Evolutionary conservation across 768 basidiomycete genomes (phyloP).

Genomic region (Boletus rubescentipes): DNA sequence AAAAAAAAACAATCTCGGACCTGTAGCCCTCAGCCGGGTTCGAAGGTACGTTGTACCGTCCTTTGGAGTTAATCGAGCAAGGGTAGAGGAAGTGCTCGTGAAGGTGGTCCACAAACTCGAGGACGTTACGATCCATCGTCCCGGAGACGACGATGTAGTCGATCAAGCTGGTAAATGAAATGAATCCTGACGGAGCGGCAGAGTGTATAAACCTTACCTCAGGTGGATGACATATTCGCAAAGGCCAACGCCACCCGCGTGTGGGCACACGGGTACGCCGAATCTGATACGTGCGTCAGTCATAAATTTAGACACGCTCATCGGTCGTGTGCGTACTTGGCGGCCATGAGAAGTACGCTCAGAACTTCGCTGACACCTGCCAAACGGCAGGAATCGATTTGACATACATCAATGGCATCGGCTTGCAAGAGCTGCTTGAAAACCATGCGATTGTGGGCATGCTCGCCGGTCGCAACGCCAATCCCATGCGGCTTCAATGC

Average conservation of each 20-base stretch:
- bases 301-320: neutral
- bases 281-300: constrained; percentile 48
- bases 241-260: constrained; percentile 93
- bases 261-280: constrained; percentile 89
- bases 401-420: constrained; percentile 91
- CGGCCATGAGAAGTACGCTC: constrained; percentile 87
- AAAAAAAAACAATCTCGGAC: constrained; percentile 10
- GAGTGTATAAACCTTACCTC: constrained; percentile 42
- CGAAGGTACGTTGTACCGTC: constrained; percentile 84
- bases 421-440: constrained; percentile 96
- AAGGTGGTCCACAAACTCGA: constrained; percentile 87
- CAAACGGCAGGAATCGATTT: constrained; percentile 92
- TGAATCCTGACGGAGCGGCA: neutral
- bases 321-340: constrained; percentile 55
- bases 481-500: constrained; percentile 81
- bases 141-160: constrained; percentile 93
- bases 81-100: constrained; percentile 93
- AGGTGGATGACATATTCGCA: constrained; percentile 93
- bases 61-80: constrained; percentile 80
- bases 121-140: constrained; percentile 90
- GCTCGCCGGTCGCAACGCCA: constrained; percentile 95
- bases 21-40: constrained; percentile 75
- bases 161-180: constrained; percentile 59
- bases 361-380: constrained; percentile 96
- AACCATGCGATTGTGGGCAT: constrained; percentile 94